Evolutionary conservation across 2,329 filamentous ascomycete genomes (phyloP), one percentile per base, ranked within the genome.

Genomic region (Ophiostoma piceae): DNA sequence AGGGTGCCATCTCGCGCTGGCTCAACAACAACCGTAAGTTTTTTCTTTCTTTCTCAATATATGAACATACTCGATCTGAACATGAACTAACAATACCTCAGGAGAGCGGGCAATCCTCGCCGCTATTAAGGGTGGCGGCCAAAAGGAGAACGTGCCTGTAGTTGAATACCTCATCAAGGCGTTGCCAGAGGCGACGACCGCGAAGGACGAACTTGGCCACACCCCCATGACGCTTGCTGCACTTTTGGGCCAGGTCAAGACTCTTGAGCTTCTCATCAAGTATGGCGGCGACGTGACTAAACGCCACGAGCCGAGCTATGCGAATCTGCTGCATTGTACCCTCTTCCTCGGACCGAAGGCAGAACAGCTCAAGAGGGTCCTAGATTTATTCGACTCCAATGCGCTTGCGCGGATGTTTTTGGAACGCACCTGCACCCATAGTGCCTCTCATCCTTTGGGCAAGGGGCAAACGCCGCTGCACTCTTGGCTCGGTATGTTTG

Each of bases 1-100:
- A 91, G 43, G 81, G 82, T 60, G 84, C 85, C 3, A 83, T 94
- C 79, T 90, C 60, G 83, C 87, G 11, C 84, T 94, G 1, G 90
- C 93, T 57, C 22, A 57, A 11, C n/a, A 76, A 88, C 85, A 72
- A 89, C 87, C 1, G 80, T 92, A 9, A 57, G 51, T 57, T 22
- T 26, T 9, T 3, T 26, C 1, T 14, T 26, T 57, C 26, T 14
- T 3, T 26, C 9, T 14, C 39, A 14, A 14, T 41, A 2, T 41
- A 47, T 47, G 6, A 16, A n/a, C 7, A 6, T 19, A 16, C 7
- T 35, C 5, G 35, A 47, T 16, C 6, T 57, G 8, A 26, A 57
- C 0, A 29, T 29, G 26, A 7, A 3, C 51, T 57, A 26, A 57
- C n/a, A 57, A 22, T 5, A 57, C 2, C 51, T 3, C 12, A 57